Conservation (phyloP, 768 basidiomycete species). For the Amanita pseudoporphyria region DNA sequence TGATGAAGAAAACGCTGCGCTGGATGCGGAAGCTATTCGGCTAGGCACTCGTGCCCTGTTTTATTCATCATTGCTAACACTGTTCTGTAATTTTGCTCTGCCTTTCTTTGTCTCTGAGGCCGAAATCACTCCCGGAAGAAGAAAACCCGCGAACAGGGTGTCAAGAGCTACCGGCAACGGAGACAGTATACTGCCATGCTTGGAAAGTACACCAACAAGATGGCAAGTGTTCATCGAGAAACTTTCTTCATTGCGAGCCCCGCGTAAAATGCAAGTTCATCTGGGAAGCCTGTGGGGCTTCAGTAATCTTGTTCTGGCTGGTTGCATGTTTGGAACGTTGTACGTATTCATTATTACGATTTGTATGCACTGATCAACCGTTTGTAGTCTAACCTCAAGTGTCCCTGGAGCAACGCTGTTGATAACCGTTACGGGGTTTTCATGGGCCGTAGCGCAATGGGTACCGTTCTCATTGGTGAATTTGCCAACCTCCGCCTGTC, state of each 20-base stretch:
- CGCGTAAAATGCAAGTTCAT: conserved; percentile 43
- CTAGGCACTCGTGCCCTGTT: conserved; percentile 81
- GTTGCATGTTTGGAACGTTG: conserved; percentile 78
- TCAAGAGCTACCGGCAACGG: too few species aligned
- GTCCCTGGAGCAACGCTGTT: conserved; percentile 67
- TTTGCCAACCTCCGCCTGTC: conserved; percentile 13
- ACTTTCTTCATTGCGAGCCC: conserved; percentile 19
- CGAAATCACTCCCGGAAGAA: background rate
- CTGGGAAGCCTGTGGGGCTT: conserved; percentile 70
- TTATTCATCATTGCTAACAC: conserved; percentile 59
- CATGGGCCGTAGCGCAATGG: conserved; percentile 93
- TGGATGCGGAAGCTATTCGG: conserved; percentile 66
- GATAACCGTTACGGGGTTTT: conserved; percentile 74
- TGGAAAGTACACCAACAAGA: background rate
- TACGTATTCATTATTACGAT: conserved; percentile 29
- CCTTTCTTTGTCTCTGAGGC: conserved; percentile 52
- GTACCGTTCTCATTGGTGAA: conserved; percentile 80
- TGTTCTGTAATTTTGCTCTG: conserved; percentile 57
- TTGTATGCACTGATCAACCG: background rate
- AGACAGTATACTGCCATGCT: too few species aligned
- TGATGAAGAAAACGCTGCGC: conserved; percentile 18
- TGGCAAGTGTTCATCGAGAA: background rate
- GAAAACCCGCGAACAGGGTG: background rate
- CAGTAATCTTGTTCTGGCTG: conserved; percentile 64
- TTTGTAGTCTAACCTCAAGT: conserved; percentile 54